Base-by-base conservation (phyloP, 2,329 filamentous ascomycete species). In the Lomentospora prolificans region DNA sequence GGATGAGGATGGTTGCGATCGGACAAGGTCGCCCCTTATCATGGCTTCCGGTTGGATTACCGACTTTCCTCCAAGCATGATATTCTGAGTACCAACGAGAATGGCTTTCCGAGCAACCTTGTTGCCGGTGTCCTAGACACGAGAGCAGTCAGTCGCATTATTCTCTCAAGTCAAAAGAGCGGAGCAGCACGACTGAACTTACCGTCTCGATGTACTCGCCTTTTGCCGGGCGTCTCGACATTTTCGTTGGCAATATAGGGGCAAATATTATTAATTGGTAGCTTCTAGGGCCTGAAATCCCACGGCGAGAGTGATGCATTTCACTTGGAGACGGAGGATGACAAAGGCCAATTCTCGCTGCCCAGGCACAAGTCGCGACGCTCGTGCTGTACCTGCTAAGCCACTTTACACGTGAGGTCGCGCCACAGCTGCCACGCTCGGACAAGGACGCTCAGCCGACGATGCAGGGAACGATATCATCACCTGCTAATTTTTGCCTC, bases 141-240 rank as follows among this genome's bases (percentile, higher is more conserved):
- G 48, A 33, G 36, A 51, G 10, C 51, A 55, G 57, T 58, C 46
- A 58, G 54, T 54, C 25, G 41, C 55, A 5, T 22, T 14, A 12
- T 5, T 4, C 17, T 27, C 22, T 19, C 44, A 25, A 5, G 6
- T 1, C 2, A 41, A 27, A 31, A 36, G 39, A 51, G 3, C 27
- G 24, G 14, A 17, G 33, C 14, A 1, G 3, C 4, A 17, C 46
- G 41, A 33, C 14, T 0, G 1, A 9, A 28, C 80, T 64, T 79
- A 95, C 91, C 55, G 94, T 99, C 73, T 96, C 92, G 60, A 99
- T 96, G 69, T 96, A 97, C 71, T 96, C 91, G 71, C 89, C 89
- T 72, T 90, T 95, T 8, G 81, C 78, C 53, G 84, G 77, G 67
- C 91, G 87, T 64, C 86, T 82, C 60, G 87, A 87, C 87, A 90